These are phyloP conservation scores for Cyclostephanos tholiformis DNA, from an alignment of 108 stramenopile genomes.

Conservation along the genomic window DNA sequence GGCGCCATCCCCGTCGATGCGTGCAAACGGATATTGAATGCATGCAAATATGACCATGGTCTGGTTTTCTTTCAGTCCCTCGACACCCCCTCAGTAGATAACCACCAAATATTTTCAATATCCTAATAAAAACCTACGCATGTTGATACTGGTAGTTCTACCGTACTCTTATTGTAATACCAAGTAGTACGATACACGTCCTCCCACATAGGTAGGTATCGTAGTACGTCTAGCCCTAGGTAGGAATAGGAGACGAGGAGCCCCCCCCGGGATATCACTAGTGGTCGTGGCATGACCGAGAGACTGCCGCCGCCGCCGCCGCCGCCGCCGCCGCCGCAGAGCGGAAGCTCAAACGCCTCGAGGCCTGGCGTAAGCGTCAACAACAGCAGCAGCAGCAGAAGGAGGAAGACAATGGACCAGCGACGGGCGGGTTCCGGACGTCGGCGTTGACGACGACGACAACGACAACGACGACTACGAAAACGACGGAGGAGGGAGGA, in stretches of 20 bases:
- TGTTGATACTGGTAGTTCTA: no score
- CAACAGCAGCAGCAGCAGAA: conserved; percentile 40
- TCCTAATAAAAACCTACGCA: no score
- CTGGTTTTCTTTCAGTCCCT: no score
- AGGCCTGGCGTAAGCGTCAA: conserved; percentile 80
- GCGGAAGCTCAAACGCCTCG: conserved; percentile 82
- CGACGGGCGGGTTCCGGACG: conserved; percentile 10
- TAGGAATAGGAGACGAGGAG: no score
- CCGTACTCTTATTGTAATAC: no score
- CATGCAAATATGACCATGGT: conserved; percentile 58
- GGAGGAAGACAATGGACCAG: conserved; percentile 12
- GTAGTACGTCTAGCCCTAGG: no score
- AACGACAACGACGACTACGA: no score
- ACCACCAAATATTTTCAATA: no score
- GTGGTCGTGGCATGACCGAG: background rate
- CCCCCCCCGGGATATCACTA: no score
- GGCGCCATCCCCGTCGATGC: conserved; percentile 50
- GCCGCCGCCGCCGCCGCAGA: conserved; percentile 63
- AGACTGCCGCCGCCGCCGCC: conserved; percentile 18
- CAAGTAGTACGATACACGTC: no score
- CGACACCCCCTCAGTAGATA: no score
- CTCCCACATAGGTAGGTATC: no score
- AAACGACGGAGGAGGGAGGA: conserved; percentile 4
- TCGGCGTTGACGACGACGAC: conserved; percentile 24
- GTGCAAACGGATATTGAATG: conserved; percentile 63